Conservation (phyloP, 2,329 filamentous ascomycete species). For the Beauveria brongniartii region DNA sequence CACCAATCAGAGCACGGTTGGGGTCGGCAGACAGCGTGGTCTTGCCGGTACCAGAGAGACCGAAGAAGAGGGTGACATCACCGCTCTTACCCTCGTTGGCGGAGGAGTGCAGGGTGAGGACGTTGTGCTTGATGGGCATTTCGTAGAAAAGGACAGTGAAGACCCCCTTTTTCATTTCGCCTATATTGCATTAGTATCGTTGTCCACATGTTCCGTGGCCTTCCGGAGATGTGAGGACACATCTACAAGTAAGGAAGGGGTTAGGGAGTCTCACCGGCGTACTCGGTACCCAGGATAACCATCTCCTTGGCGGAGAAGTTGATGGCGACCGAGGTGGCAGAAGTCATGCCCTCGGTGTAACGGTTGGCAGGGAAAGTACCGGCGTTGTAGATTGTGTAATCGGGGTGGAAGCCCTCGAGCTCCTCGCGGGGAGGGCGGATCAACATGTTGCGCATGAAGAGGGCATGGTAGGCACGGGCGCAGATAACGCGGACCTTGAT, state of each 20-base stretch:
- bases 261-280: constrained; percentile 45
- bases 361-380: constrained; percentile 97
- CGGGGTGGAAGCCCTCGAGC: constrained; percentile 94
- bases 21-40: constrained; percentile 95
- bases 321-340: constrained; percentile 92
- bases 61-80: constrained; percentile 98
- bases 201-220: neutral
- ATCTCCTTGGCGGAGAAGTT: constrained; percentile 99
- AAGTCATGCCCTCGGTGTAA: constrained; percentile 98
- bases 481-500: constrained; percentile 97
- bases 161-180: constrained; percentile 83
- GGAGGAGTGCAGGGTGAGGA: constrained; percentile 95
- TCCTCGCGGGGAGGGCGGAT: constrained; percentile 88
- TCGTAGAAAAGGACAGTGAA: constrained; percentile 99
- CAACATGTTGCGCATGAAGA: constrained; percentile 99
- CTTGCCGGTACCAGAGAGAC: constrained; percentile 96
- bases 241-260: neutral
- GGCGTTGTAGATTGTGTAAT: constrained; percentile 99
- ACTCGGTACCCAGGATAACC: constrained; percentile 98
- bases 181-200: neutral
- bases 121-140: constrained; percentile 99
- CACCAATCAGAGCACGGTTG: constrained; percentile 91
- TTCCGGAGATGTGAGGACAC: neutral
- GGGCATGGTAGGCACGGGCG: constrained; percentile 96
- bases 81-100: constrained; percentile 93